phyloP scores from a whole-genome alignment of 495 filamentous ascomycete species.

The Cudoniella acicularis region DNA sequence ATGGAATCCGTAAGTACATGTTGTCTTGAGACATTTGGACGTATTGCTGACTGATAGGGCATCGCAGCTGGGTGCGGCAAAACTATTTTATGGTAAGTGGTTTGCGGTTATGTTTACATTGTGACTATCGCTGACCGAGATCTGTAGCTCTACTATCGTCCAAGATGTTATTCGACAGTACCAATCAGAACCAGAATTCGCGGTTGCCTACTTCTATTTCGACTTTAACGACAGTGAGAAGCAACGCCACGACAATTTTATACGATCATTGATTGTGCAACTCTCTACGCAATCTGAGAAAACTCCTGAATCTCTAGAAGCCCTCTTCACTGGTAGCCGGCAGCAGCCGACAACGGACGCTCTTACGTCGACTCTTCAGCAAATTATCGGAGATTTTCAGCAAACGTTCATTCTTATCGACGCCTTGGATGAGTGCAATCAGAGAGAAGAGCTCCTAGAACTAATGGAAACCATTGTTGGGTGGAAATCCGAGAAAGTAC shows the following conservation, averaged over 20 bases:
- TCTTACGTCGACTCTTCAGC: constrained; percentile 11
- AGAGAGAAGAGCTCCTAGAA: constrained; percentile 1
- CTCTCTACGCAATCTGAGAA: background rate
- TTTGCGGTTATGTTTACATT: background rate
- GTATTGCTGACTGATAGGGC: too few species aligned
- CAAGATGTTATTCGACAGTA: constrained; percentile 15
- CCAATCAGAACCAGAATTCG: background rate
- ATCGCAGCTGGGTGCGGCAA: constrained; percentile 33
- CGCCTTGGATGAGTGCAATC: constrained; percentile 19
- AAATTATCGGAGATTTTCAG: constrained; percentile 17
- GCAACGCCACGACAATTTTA: constrained; percentile 11
- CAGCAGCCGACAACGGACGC: constrained; percentile 8
- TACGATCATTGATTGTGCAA: constrained; percentile 7
- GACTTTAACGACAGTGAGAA: constrained; percentile 30
- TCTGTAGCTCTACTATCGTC: constrained; percentile 26
- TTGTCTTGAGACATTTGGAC: too few species aligned
- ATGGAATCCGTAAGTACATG: constrained; percentile 25
- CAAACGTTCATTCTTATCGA: constrained; percentile 19
- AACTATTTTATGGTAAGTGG: constrained; percentile 23
- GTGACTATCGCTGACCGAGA: background rate
- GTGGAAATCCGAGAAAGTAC: constrained; percentile 1
- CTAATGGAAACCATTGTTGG: background rate
- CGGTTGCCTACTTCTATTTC: constrained; percentile 31
- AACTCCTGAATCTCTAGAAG: background rate
- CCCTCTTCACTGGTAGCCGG: constrained; percentile 4